Evolutionary conservation across 805 yeast genomes (phyloP).

Genomic region (Candida boleticola): DNA sequence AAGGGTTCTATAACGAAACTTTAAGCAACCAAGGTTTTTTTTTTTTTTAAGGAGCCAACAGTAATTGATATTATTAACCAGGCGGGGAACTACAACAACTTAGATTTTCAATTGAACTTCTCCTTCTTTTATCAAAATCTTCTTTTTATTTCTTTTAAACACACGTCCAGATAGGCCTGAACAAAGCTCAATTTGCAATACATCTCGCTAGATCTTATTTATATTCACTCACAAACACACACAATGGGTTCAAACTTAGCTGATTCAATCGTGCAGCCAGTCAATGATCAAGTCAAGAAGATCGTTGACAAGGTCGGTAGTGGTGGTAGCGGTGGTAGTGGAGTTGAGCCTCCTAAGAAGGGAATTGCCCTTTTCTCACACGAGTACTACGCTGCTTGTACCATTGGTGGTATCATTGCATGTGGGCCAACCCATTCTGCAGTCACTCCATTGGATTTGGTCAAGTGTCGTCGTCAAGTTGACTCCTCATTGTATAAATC

Average conservation of each 20-base stretch:
- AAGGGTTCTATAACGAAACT: too few species aligned
- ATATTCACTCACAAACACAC: too few species aligned
- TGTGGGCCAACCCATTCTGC: conserved; percentile 97
- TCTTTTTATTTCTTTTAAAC: too few species aligned
- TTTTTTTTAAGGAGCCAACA: too few species aligned
- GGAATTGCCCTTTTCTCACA: conserved; percentile 53
- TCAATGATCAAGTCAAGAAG: conserved; percentile 23
- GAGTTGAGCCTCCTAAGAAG: conserved; percentile 6
- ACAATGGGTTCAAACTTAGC: conserved; percentile 22
- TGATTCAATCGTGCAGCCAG: conserved; percentile 31
- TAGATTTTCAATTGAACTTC: too few species aligned
- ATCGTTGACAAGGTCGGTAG: conserved; percentile 11
- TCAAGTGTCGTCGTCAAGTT: conserved; percentile 92
- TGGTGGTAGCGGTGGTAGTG: conserved; percentile 5
- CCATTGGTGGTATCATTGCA: conserved; percentile 77
- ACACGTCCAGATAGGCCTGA: too few species aligned
- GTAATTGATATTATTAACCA: too few species aligned
- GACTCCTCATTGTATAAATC: conserved; percentile 68
- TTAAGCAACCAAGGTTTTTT: too few species aligned
- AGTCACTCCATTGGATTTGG: conserved; percentile 90
- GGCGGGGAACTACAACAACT: too few species aligned
- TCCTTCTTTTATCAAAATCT: too few species aligned
- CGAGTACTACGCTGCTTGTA: conserved; percentile 71
- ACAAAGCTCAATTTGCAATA: too few species aligned
- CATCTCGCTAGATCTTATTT: too few species aligned